Conservation (phyloP, 345 rosid species). For the Psidium guajava region DNA sequence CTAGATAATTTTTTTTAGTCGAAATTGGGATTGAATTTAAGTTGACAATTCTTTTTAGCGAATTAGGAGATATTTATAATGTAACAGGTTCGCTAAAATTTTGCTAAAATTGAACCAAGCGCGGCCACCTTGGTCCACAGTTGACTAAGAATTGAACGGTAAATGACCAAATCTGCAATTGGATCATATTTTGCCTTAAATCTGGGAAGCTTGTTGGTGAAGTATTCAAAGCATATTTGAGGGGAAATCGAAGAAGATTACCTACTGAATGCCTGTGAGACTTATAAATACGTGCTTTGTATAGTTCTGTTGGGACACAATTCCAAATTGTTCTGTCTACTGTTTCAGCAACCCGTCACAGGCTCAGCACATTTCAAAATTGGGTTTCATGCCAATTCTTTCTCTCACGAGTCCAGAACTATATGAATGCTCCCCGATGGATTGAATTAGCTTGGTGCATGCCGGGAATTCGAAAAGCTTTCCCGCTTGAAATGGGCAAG, state of each 20-base stretch:
- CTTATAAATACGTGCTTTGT: not conserved
- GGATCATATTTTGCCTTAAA: not conserved
- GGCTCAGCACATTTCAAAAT: not conserved
- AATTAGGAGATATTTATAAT: not conserved
- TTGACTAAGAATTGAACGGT: not conserved
- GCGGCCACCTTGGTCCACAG: not conserved
- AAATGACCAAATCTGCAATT: not conserved
- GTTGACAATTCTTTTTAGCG: not conserved
- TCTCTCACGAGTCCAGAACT: not conserved
- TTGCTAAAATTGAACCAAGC: not conserved
- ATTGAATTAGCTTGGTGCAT: not conserved
- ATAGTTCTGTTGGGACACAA: not conserved
- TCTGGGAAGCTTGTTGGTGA: not conserved
- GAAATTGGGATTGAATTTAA: too few species aligned
- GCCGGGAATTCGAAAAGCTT: not conserved
- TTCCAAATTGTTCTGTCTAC: not conserved
- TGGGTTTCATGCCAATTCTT: not conserved
- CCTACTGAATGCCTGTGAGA: not conserved
- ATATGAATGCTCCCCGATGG: not conserved
- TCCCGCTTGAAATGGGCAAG: not conserved
- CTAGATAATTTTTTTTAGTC: too few species aligned
- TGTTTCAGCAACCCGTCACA: not conserved
- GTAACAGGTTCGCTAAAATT: not conserved
- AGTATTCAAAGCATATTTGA: not conserved
- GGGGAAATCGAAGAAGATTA: not conserved